Percentiles rank a stretch among this genome's conserved stretches.
Evolutionary conservation across 768 basidiomycete species (phyloP).

Genomic region (Cystobasidium ongulense): DNA sequence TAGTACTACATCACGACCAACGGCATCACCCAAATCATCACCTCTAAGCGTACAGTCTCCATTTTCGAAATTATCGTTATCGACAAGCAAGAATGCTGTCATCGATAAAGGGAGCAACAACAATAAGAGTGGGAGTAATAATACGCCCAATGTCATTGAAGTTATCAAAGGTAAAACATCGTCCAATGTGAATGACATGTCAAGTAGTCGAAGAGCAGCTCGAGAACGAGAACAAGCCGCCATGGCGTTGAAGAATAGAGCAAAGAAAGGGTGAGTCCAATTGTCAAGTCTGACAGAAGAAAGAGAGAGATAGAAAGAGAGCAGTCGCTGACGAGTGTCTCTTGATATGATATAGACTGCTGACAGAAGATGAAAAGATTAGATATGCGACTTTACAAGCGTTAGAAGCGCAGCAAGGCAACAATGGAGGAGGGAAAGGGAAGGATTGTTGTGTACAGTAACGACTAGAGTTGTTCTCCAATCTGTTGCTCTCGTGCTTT

Average conservation of each 20-base stretch:
- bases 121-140: neutral
- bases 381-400: slow-evolving; percentile 37
- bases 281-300: too few species aligned
- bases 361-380: slow-evolving; percentile 38
- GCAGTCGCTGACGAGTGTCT: neutral
- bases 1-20: too few species aligned
- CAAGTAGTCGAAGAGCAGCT: slow-evolving; percentile 29
- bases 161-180: neutral
- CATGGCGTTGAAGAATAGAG: slow-evolving; percentile 36
- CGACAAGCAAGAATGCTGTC: neutral
- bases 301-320: too few species aligned
- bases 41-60: neutral
- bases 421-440: neutral
- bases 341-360: slow-evolving; percentile 15
- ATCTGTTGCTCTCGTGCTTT: too few species aligned
- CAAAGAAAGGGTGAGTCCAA: slow-evolving; percentile 39
- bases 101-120: neutral
- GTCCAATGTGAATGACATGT: neutral
- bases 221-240: slow-evolving; percentile 31
- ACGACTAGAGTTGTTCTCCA: neutral
- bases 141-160: neutral
- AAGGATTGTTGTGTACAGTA: slow-evolving; percentile 20
- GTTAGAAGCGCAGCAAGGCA: neutral
- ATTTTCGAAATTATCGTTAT: neutral
- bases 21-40: neutral